A percentile compares a stretch with the other conserved stretches of the same genome.
These are phyloP conservation scores for Tolypocladium cylindrosporum DNA, from an alignment of 2,329 filamentous ascomycete genomes.

Conservation along the genomic window DNA sequence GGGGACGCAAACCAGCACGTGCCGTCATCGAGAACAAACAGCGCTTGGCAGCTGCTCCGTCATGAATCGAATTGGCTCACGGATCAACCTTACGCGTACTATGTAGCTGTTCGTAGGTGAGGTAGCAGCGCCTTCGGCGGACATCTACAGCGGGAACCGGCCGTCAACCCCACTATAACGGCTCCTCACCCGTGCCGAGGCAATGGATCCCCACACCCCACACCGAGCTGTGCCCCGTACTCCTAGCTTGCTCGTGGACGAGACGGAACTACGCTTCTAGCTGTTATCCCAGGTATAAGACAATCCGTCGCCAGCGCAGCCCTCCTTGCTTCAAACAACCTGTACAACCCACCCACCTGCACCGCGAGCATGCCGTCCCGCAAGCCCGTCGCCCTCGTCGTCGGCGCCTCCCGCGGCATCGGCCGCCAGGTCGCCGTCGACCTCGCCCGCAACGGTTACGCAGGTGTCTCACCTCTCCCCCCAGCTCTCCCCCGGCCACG, in stretches of 20 bases:
- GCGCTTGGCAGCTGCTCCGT: no score
- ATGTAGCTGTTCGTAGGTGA: no score
- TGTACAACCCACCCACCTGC: not conserved
- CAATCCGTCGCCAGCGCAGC: not conserved
- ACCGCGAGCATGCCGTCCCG: not conserved
- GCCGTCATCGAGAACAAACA: no score
- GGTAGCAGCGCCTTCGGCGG: no score
- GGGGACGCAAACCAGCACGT: no score
- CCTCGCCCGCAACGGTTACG: conserved; percentile 60
- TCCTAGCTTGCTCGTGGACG: no score
- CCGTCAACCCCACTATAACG: no score
- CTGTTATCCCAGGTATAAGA: not conserved
- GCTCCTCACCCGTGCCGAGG: not conserved
- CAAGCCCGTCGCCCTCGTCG: conserved; percentile 55
- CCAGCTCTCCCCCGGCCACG: not conserved
- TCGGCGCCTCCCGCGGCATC: conserved; percentile 72
- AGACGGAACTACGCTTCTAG: no score
- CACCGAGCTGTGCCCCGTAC: not conserved
- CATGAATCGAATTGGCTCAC: not conserved
- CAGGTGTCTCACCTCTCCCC: conserved; percentile 34
- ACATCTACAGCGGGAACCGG: no score
- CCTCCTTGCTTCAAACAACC: not conserved
- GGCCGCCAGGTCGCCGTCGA: conserved; percentile 73
- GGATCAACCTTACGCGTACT: no score
- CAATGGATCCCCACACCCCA: not conserved